Evolutionary conservation across 768 basidiomycete species (phyloP).

Genomic region (Serendipita sp.): DNA sequence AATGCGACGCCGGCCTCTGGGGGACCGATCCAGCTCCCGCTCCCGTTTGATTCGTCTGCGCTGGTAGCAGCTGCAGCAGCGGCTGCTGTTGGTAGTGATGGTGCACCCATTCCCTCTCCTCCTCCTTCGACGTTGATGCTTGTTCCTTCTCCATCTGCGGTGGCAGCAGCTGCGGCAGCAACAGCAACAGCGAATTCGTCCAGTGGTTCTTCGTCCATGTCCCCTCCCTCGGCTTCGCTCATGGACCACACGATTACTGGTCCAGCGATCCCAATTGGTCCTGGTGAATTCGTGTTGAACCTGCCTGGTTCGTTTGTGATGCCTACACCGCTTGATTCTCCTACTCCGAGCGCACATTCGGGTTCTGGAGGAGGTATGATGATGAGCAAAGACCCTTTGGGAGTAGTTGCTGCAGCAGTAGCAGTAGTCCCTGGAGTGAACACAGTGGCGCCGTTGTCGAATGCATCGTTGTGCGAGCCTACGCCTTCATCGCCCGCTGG

Average conservation of each 20-base stretch:
- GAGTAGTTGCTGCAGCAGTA: not conserved
- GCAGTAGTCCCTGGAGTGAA: too few relatives aligned
- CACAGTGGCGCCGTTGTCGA: conserved; percentile 7
- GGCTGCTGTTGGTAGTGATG: too few relatives aligned
- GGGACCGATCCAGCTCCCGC: too few relatives aligned
- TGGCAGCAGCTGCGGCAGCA: not conserved
- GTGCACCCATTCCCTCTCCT: not conserved
- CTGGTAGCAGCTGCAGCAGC: too few relatives aligned
- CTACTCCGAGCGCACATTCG: too few relatives aligned
- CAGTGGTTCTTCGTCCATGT: too few relatives aligned
- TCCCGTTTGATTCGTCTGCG: too few relatives aligned
- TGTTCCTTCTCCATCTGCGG: not conserved
- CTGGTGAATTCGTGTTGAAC: not conserved
- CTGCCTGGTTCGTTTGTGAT: too few relatives aligned
- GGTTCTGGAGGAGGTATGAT: too few relatives aligned
- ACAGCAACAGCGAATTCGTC: not conserved
- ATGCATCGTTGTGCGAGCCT: conserved; percentile 7
- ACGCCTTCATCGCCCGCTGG: not conserved
- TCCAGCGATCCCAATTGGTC: too few relatives aligned
- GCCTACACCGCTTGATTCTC: not conserved
- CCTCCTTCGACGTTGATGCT: not conserved
- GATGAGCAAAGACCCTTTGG: too few relatives aligned
- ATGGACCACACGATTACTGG: not conserved
- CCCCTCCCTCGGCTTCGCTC: not conserved
- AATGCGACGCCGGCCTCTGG: too few relatives aligned